These are phyloP conservation scores for Sorghum bicolor DNA, from an alignment of 176 grass and related monocot species.

Conservation along the genomic window Sorghum_bicolor_NCBIv3 NC_012874.2:18054501-18055000, in stretches of 20 bases:
- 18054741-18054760: background rate
- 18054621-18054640: background rate
- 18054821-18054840: slow-evolving; percentile 38
- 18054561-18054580: background rate
- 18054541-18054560: background rate
- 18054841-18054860: background rate
- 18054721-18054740: background rate
- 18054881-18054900: background rate
- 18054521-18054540: background rate
- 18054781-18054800: background rate
- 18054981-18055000: background rate
- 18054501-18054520: background rate
- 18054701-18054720: background rate
- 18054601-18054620: background rate
- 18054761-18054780: background rate
- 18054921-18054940: background rate
- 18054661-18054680: background rate
- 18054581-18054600: background rate
- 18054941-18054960: background rate
- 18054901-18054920: background rate
- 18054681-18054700: background rate
- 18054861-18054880: background rate
- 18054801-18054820: slow-evolving; percentile 8
- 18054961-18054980: background rate
- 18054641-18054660: background rate